A percentile compares a stretch with the other conserved stretches of the same genome.
These are phyloP conservation scores for Leptographium galeiforme DNA, from an alignment of 2,329 filamentous ascomycete species.

Conservation along the genomic window DNA sequence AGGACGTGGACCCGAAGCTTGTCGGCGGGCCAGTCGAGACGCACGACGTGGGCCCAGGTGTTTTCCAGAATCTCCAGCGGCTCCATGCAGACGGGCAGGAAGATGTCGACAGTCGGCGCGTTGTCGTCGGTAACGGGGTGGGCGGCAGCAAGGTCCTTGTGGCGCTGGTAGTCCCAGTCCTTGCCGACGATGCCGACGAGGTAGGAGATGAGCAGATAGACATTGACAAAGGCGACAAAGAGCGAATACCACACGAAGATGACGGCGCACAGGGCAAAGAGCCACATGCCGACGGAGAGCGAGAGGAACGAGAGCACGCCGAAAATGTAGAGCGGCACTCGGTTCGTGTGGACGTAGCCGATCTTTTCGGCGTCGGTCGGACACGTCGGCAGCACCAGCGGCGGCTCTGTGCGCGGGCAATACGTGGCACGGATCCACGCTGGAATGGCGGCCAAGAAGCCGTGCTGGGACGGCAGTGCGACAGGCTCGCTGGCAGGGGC, in stretches of 20 bases:
- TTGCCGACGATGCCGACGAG: constrained; percentile 2
- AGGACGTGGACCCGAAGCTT: constrained; percentile 1
- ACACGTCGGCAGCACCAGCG: not conserved
- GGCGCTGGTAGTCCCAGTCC: constrained; percentile 4
- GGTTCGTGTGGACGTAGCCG: constrained; percentile 3
- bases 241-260: constrained; percentile 2
- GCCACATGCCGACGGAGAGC: constrained; percentile 5
- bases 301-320: constrained; percentile 4
- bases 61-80: constrained; percentile 3
- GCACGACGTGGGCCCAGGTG: not conserved
- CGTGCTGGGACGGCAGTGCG: too few species aligned
- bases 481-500: too few species aligned
- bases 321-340: constrained; percentile 2
- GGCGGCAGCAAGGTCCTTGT: not conserved
- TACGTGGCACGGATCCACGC: not conserved
- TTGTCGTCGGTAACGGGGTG: not conserved
- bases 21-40: constrained; percentile 1
- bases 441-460: not conserved
- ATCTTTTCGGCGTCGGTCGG: constrained; percentile 4
- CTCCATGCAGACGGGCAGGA: constrained; percentile 4
- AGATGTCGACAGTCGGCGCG: constrained; percentile 1
- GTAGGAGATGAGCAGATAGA: constrained; percentile 4
- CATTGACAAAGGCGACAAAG: constrained; percentile 3
- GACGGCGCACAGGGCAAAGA: constrained; percentile 1
- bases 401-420: not conserved